Evolutionary conservation across 164 flowering plant genomes (phyloP).

Genomic region (Berberis thunbergii): DNA sequence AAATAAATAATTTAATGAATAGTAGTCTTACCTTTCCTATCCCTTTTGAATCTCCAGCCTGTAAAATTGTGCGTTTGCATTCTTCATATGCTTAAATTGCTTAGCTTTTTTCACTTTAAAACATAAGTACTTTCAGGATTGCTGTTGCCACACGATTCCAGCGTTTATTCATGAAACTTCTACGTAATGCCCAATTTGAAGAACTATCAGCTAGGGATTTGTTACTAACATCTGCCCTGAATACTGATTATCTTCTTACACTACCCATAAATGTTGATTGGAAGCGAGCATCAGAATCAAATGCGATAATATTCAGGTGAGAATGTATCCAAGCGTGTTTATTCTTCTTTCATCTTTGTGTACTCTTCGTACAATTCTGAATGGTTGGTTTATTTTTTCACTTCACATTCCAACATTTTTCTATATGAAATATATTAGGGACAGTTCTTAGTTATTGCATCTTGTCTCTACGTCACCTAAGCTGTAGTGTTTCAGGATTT

Average conservation of each 20-base stretch:
- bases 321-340: neutral
- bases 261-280: constrained; percentile 91
- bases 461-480: too few relatives aligned
- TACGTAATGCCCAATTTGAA: constrained; percentile 79
- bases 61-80: too few relatives aligned
- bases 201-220: constrained; percentile 83
- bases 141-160: constrained; percentile 78
- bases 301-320: constrained; percentile 89
- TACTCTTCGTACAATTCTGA: neutral
- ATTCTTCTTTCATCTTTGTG: neutral
- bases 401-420: neutral
- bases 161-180: constrained; percentile 74
- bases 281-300: constrained; percentile 83
- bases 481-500: too few relatives aligned
- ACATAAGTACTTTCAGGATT: constrained; percentile 22
- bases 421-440: too few relatives aligned
- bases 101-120: too few relatives aligned
- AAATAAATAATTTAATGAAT: too few relatives aligned
- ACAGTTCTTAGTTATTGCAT: too few relatives aligned
- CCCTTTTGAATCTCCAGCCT: too few relatives aligned
- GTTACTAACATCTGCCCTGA: constrained; percentile 73
- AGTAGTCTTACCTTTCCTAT: too few relatives aligned
- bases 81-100: too few relatives aligned
- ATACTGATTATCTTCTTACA: constrained; percentile 89
- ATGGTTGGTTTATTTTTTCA: constrained; percentile 2